A percentile compares a stretch with the other conserved stretches of the same genome.
These are phyloP conservation scores for Verticillium albo-atrum DNA, from an alignment of 2,329 filamentous ascomycete genomes.

Conservation along the genomic window DNA sequence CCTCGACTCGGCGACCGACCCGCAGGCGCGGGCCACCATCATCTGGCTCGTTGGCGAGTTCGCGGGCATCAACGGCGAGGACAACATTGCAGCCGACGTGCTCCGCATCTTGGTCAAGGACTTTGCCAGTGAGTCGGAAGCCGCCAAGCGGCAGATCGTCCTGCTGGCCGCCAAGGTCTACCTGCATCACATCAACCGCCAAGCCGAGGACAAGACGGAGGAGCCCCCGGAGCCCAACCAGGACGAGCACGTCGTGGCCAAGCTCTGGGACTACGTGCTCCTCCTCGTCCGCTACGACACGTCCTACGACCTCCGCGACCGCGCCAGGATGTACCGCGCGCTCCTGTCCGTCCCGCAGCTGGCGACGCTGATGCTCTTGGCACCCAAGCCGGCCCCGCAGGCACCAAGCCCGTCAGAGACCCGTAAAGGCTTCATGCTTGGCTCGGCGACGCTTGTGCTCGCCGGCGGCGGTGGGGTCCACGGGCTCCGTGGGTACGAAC, in stretches of 20 bases:
- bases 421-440: slow-evolving; percentile 71
- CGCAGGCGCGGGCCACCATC: slow-evolving; percentile 87
- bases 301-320: slow-evolving; percentile 91
- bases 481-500: slow-evolving; percentile 72
- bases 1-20: slow-evolving; percentile 80
- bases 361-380: slow-evolving; percentile 83
- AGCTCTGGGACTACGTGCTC: slow-evolving; percentile 80
- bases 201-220: slow-evolving; percentile 37
- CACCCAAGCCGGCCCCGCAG: slow-evolving; percentile 90
- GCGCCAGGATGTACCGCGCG: slow-evolving; percentile 81
- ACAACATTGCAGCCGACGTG: slow-evolving; percentile 91
- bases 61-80: slow-evolving; percentile 70
- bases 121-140: slow-evolving; percentile 78
- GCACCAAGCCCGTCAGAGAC: slow-evolving; percentile 84
- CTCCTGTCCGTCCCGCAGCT: slow-evolving; percentile 81
- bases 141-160: slow-evolving; percentile 86
- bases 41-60: slow-evolving; percentile 98
- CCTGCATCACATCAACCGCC: slow-evolving; percentile 74
- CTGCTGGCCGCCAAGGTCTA: slow-evolving; percentile 96
- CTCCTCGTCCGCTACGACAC: slow-evolving; percentile 87
- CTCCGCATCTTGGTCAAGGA: slow-evolving; percentile 81
- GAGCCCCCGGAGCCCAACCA: slow-evolving; percentile 26
- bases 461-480: slow-evolving; percentile 70
- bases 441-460: slow-evolving; percentile 80
- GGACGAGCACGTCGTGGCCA: slow-evolving; percentile 63